Percentiles rank a stretch among this genome's conserved stretches.
phyloP scores from a whole-genome alignment of 768 basidiomycete species.

The Udeniomyces megalosporus region DNA sequence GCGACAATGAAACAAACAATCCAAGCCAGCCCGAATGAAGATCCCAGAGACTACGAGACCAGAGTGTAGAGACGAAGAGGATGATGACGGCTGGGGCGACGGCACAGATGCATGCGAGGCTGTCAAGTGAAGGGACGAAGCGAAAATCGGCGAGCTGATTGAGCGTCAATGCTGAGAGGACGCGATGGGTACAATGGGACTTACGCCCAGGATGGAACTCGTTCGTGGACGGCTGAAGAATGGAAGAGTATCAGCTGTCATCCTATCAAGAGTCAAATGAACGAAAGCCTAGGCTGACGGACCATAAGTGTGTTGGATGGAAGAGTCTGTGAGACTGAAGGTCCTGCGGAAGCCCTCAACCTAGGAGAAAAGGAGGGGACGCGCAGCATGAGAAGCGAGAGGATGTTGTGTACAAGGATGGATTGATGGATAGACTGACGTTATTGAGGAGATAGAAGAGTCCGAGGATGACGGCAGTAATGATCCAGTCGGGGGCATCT shows the following conservation, averaged over 20 bases:
- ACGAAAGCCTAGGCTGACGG: too few relatives aligned
- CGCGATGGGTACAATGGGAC: too few relatives aligned
- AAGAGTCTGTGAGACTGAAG: constrained; percentile 3
- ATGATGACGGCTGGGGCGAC: constrained; percentile 4
- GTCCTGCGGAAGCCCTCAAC: background rate
- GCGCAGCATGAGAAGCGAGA: too few relatives aligned
- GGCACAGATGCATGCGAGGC: background rate
- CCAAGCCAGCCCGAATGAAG: constrained; percentile 5
- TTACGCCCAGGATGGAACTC: too few relatives aligned
- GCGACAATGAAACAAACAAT: background rate
- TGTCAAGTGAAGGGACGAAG: background rate
- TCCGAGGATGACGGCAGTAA: background rate
- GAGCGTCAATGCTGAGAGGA: background rate
- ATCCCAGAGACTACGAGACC: background rate
- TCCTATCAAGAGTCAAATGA: too few relatives aligned
- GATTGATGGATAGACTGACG: too few relatives aligned
- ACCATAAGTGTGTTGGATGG: constrained; percentile 7
- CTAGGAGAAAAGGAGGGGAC: background rate
- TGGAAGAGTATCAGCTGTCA: too few relatives aligned
- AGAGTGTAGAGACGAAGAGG: background rate
- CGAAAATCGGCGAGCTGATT: background rate
- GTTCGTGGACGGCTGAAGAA: background rate
- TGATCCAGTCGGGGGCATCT: background rate
- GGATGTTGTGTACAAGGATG: too few relatives aligned
- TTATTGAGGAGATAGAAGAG: background rate